Percentiles rank a stretch among this genome's conserved stretches.
These are phyloP conservation scores for Galerina marginata DNA, from an alignment of 768 basidiomycete species.

Conservation along the genomic window DNA sequence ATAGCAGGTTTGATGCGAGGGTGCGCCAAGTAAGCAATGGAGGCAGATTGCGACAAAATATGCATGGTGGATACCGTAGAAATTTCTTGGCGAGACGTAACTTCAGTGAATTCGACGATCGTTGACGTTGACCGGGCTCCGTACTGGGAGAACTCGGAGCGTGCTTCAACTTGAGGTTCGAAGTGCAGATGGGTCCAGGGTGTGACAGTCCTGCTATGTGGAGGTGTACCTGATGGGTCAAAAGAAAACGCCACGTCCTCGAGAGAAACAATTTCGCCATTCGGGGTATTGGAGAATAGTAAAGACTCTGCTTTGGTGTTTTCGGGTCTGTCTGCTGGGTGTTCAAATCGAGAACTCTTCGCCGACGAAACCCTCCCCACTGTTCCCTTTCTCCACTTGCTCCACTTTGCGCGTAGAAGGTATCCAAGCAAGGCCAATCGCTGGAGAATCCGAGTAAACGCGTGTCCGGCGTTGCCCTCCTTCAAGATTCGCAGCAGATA, in stretches of 20 bases:
- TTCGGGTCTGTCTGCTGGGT: no score
- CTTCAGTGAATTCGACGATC: constrained; percentile 1
- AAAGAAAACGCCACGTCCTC: no score
- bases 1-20: constrained; percentile 16
- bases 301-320: no score
- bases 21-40: neutral
- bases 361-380: neutral
- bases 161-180: neutral
- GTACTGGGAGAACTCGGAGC: neutral
- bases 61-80: constrained; percentile 39
- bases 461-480: constrained; percentile 1
- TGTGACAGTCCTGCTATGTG: no score
- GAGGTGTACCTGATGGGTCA: no score
- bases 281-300: no score
- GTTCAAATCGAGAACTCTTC: no score
- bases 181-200: no score
- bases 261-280: no score
- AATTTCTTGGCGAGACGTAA: constrained; percentile 3
- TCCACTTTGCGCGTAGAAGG: constrained; percentile 1
- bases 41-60: neutral
- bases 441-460: constrained; percentile 10
- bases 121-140: neutral
- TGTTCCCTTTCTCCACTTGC: neutral
- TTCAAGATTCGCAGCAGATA: constrained; percentile 9
- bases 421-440: constrained; percentile 10